Percentiles rank a stretch among this genome's conserved stretches.
phyloP scores from a whole-genome alignment of 352 stramenopile species.

The Pythium guiyangense region DNA sequence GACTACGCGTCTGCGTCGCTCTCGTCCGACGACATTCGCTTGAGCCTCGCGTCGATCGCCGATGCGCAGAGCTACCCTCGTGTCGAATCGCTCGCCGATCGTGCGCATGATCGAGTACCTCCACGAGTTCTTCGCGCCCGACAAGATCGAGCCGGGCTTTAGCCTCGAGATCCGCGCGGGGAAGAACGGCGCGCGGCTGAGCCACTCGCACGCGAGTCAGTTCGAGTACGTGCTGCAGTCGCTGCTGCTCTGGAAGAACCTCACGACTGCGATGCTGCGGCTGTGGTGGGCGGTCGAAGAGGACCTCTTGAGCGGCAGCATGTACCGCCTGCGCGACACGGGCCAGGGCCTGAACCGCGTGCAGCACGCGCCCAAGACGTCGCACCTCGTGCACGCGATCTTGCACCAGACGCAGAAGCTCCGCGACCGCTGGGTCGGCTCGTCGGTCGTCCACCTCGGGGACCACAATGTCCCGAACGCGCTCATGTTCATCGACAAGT shows the following conservation, averaged over 20 bases:
- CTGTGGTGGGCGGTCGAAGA: conserved; percentile 66
- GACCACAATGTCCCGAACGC: conserved; percentile 97
- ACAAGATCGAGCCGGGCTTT: conserved; percentile 33
- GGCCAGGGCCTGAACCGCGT: conserved; percentile 66
- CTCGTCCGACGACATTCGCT: conserved; percentile 45
- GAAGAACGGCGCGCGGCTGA: conserved; percentile 54
- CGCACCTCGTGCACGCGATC: conserved; percentile 44
- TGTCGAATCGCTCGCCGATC: conserved; percentile 52
- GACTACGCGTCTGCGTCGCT: conserved; percentile 45
- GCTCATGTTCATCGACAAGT: conserved; percentile 99
- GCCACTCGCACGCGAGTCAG: conserved; percentile 50
- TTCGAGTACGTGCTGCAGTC: conserved; percentile 69
- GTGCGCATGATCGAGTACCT: conserved; percentile 61
- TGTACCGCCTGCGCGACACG: conserved; percentile 60
- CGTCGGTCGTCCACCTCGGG: conserved; percentile 90
- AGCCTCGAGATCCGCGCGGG: conserved; percentile 56
- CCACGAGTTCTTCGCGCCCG: conserved; percentile 47
- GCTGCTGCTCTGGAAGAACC: conserved; percentile 56
- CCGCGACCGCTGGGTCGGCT: conserved; percentile 72
- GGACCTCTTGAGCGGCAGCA: conserved; percentile 43
- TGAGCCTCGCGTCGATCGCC: conserved; percentile 43
- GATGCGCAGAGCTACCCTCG: conserved; percentile 63
- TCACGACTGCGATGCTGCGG: conserved; percentile 53
- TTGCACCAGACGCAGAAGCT: conserved; percentile 42
- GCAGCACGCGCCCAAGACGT: conserved; percentile 57